Evolutionary conservation across 805 yeast species (phyloP), one percentile per base, ranked within the genome.

Genomic region (Candida maltosa): DNA sequence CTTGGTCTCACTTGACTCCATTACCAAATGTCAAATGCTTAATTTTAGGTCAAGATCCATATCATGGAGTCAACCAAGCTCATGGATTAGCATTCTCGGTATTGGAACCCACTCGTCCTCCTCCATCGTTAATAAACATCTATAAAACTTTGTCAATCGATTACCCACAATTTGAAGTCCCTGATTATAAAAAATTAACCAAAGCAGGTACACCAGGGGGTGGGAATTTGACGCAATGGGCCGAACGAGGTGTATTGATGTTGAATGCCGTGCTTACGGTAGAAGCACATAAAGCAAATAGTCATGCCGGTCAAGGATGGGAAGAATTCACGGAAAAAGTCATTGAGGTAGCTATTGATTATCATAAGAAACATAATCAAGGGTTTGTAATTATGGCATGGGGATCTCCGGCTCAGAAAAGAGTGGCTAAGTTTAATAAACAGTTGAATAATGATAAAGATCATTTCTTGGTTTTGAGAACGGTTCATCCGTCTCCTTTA

Each of bases 61-160:
- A 93, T 56, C 98, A 93, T 58, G 87, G 88, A 56, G 60, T 60
- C 48, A 84, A 85, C 54, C 98, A 93, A 58, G 98, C 98, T 0
- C 98, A 93, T 52, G 98, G 98, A 0, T 64, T 93, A 19, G 97
- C 98, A 3, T 93, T 93, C 48, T 84, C 94, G 15, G 97, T 93
- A 1, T 71, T 78, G 37, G 83, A 84, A 21, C 95, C 96, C 1
- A 68, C 75, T 1, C 80, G 87, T 1, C 77, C 78, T 2, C 83
- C 93, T 2, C 97, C 98, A 0, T 87, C 96, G 2, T 65, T 93
- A 38, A 69, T 76, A 32, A 93, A 93, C 54, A 93, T 93, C 37
- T 93, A 82, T 66, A 91, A 87, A 51, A 80, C 87, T 14, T 60
- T 93, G 10, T 60, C 69, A 34, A 69, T 62, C 21, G 71, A 68